Conservation (phyloP, 108 stramenopile genomes). For the Epithemia pelagica region DNA sequence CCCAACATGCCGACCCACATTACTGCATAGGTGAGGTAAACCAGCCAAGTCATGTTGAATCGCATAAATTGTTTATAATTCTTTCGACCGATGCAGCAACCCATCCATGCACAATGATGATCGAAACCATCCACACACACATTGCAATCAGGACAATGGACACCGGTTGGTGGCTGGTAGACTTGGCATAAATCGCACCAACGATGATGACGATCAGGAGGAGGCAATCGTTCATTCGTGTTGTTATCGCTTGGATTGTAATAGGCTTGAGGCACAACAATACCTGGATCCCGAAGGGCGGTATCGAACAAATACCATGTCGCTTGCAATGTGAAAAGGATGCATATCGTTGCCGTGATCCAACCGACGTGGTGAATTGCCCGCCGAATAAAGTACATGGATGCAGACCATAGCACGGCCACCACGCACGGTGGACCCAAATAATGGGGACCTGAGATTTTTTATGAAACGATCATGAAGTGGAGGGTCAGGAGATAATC, state of each 20-base stretch:
- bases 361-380: conserved; percentile 30
- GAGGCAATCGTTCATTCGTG: background rate
- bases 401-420: conserved; percentile 32
- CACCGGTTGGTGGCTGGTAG: conserved; percentile 71
- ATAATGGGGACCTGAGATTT: conserved; percentile 52
- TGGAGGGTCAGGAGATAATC: no score
- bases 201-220: conserved; percentile 17
- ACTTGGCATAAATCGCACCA: conserved; percentile 74
- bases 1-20: conserved; percentile 65
- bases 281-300: conserved; percentile 59
- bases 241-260: background rate
- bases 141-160: conserved; percentile 86
- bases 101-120: conserved; percentile 94
- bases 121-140: conserved; percentile 86
- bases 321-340: conserved; percentile 34
- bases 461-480: no score
- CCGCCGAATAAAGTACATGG: conserved; percentile 29
- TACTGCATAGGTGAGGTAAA: conserved; percentile 55
- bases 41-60: conserved; percentile 79
- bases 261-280: conserved; percentile 18
- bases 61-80: conserved; percentile 68
- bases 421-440: conserved; percentile 63
- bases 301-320: conserved; percentile 35
- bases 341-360: conserved; percentile 37
- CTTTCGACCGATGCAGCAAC: conserved; percentile 75